These are phyloP conservation scores for Achaetomiella virescens DNA, from an alignment of 495 filamentous ascomycete genomes.

Conservation along the genomic window DNA sequence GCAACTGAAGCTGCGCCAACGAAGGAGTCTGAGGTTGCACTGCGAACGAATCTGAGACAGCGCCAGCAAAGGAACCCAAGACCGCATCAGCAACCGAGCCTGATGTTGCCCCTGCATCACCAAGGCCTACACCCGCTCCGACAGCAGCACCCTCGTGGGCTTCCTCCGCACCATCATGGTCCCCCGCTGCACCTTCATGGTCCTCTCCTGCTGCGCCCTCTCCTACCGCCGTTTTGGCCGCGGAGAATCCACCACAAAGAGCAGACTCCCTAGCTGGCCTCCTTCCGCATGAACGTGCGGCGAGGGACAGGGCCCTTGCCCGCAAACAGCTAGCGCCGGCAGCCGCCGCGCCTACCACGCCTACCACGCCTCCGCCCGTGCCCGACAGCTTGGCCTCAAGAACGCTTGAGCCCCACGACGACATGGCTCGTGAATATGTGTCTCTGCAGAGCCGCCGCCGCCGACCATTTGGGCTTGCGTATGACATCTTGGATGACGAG, in stretches of 20 bases:
- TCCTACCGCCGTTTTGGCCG: background rate
- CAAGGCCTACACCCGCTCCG: too few species aligned
- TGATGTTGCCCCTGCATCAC: too few species aligned
- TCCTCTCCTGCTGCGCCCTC: background rate
- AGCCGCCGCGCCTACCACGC: background rate
- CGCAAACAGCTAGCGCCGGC: background rate
- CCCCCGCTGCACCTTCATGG: background rate
- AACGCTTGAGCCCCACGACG: background rate
- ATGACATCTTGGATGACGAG: background rate
- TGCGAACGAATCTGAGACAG: too few species aligned
- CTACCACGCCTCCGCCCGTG: background rate
- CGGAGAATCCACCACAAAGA: background rate
- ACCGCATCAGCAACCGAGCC: too few species aligned
- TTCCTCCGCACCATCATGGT: slow-evolving; percentile 3
- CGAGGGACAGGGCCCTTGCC: slow-evolving; percentile 7
- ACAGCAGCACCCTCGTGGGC: background rate
- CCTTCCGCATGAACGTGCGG: slow-evolving; percentile 21
- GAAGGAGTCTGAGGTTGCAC: too few species aligned
- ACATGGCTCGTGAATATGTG: background rate
- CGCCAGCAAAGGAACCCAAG: too few species aligned
- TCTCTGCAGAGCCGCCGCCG: background rate
- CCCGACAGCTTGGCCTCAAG: background rate
- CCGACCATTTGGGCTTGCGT: background rate
- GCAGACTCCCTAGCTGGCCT: slow-evolving; percentile 3
- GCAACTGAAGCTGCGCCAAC: too few species aligned